These are phyloP conservation scores for Zasmidium cellare DNA, from an alignment of 2,329 filamentous ascomycete genomes.

Conservation along the genomic window DNA sequence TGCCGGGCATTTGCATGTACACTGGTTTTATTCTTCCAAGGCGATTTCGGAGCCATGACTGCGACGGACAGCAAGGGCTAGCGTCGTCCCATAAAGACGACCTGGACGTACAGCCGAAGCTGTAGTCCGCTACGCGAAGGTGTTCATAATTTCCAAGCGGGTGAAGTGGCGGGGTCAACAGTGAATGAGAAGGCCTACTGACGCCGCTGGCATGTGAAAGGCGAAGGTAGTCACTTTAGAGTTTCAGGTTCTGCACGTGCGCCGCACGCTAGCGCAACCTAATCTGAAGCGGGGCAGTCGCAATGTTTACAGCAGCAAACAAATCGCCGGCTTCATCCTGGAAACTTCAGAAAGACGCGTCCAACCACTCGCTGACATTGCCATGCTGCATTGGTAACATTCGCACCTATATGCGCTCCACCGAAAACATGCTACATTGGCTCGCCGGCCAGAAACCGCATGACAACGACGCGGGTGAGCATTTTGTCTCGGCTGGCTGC, in stretches of 20 bases:
- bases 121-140: conserved; percentile 36
- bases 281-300: background rate
- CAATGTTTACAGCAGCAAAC: background rate
- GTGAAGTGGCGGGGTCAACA: conserved; percentile 3
- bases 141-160: conserved; percentile 11
- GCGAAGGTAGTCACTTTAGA: background rate
- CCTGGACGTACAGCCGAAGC: conserved; percentile 48
- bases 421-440: conserved; percentile 33
- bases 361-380: background rate
- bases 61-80: conserved; percentile 20
- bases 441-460: conserved; percentile 33
- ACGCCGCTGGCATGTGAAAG: background rate
- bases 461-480: conserved; percentile 22
- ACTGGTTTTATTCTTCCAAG: conserved; percentile 36
- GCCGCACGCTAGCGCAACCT: background rate
- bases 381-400: conserved; percentile 9
- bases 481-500: background rate
- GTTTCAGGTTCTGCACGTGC: background rate
- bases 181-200: background rate
- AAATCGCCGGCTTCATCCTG: background rate
- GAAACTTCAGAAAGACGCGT: background rate
- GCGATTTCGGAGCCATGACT: conserved; percentile 51
- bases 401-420: background rate
- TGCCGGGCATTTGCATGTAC: conserved; percentile 28
- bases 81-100: conserved; percentile 18